These are phyloP conservation scores for Rhamnella rubrinervis DNA, from an alignment of 331 rosid genomes.

Conservation along the genomic window DNA sequence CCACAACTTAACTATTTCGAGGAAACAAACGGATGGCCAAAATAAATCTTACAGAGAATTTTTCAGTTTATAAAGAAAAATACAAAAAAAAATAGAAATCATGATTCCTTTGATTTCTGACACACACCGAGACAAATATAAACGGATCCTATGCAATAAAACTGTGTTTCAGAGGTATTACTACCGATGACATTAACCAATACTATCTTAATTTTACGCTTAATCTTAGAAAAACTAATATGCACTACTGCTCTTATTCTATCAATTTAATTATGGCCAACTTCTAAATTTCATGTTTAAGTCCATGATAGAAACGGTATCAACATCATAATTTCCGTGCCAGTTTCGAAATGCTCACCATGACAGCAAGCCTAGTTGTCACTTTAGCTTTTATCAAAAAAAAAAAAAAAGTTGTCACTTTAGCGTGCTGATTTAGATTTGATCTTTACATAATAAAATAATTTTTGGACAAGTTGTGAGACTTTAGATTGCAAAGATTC, in stretches of 20 bases:
- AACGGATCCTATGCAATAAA: not conserved
- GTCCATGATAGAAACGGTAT: slow-evolving; percentile 4
- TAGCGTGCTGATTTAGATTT: not conserved
- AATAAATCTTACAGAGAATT: not conserved
- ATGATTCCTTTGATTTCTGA: no score
- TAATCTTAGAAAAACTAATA: no score
- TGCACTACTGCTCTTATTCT: no score
- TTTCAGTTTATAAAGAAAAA: not conserved
- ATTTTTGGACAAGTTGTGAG: not conserved
- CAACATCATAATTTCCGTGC: slow-evolving; percentile 1
- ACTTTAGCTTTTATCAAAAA: no score
- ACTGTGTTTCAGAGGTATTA: not conserved
- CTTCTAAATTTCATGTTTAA: no score
- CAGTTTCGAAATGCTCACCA: not conserved
- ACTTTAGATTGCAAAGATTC: not conserved
- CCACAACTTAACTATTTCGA: no score
- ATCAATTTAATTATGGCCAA: no score
- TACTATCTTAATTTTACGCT: no score
- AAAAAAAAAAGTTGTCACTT: slow-evolving; percentile 13
- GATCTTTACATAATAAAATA: not conserved
- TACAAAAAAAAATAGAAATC: not conserved
- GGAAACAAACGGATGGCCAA: no score
- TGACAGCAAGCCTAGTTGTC: not conserved
- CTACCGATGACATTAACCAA: no score
- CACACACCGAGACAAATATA: not conserved